Evolutionary conservation across 768 basidiomycete species (phyloP).

Genomic region (Russula abietina): DNA sequence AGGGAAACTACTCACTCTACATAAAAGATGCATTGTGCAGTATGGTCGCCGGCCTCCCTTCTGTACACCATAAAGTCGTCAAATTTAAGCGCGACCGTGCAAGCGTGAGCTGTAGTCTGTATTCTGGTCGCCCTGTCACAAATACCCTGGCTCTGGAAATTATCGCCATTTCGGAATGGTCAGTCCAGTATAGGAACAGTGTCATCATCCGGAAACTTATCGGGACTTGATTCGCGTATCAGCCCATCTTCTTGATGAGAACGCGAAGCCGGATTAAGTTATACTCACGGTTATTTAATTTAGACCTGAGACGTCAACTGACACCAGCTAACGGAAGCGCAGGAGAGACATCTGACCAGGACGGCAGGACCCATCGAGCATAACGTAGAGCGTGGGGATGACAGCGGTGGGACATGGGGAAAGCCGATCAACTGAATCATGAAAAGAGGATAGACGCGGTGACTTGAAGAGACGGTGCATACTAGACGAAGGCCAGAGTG

Average conservation of each 20-base stretch:
- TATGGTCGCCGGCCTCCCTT: not conserved
- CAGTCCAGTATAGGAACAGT: not conserved
- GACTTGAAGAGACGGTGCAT: not conserved
- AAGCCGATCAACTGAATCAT: not conserved
- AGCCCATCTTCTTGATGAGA: not conserved
- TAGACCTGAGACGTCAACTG: not conserved
- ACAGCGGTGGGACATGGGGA: not conserved
- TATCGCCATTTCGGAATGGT: not conserved
- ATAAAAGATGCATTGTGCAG: not conserved
- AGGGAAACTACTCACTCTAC: not conserved
- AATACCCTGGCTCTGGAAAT: not conserved
- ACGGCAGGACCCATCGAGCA: not conserved
- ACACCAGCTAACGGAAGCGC: not conserved
- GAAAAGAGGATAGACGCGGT: not conserved
- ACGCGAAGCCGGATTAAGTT: not conserved
- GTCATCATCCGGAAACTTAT: not conserved
- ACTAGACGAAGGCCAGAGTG: not conserved
- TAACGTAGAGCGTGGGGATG: not conserved
- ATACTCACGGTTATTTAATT: not conserved
- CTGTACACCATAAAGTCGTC: not conserved
- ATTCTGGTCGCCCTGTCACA: not conserved
- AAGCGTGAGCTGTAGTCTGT: not conserved
- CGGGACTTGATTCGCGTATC: not conserved
- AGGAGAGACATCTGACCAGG: not conserved
- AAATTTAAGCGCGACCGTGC: not conserved